Conservation (phyloP, 352 stramenopile genomes). For the Globisporangium middletonii region DNA sequence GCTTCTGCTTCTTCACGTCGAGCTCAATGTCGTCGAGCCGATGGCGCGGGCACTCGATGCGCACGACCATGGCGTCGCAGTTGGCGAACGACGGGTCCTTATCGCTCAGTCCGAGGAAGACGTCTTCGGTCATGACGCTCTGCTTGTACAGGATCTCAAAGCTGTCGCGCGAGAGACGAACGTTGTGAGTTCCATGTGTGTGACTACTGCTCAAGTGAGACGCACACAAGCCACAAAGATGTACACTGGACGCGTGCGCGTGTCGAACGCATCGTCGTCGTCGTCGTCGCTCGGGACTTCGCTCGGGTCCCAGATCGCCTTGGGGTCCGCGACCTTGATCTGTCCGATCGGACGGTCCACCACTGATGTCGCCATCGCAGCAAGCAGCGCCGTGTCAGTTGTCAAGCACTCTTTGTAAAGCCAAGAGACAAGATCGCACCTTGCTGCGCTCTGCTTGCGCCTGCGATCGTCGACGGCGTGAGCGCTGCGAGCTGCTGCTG, state of each 20-base stretch:
- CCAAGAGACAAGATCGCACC: conserved; percentile 11
- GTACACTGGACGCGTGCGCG: conserved; percentile 41
- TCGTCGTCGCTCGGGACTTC: conserved; percentile 74
- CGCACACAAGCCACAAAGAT: not conserved
- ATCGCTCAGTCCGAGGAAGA: conserved; percentile 77
- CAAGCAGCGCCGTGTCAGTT: not conserved
- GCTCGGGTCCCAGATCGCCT: conserved; percentile 67
- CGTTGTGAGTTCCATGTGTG: not conserved
- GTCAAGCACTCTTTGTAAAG: not conserved
- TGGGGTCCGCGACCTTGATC: conserved; percentile 49
- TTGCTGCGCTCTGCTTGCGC: conserved; percentile 21
- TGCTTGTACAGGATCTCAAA: conserved; percentile 86
- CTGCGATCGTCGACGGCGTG: conserved; percentile 28
- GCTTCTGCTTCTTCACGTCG: conserved; percentile 74
- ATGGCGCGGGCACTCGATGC: conserved; percentile 61
- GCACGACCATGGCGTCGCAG: conserved; percentile 78
- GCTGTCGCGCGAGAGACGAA: conserved; percentile 4
- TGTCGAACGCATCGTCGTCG: conserved; percentile 62
- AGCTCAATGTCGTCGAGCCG: conserved; percentile 68
- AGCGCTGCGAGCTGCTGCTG: conserved; percentile 10
- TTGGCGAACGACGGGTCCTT: conserved; percentile 79
- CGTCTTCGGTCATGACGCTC: conserved; percentile 80
- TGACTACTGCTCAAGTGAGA: not conserved
- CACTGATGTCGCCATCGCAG: conserved; percentile 15
- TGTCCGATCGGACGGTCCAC: conserved; percentile 65